Conservation (phyloP, 768 basidiomycete species). For the Kwoniella pini region DNA sequence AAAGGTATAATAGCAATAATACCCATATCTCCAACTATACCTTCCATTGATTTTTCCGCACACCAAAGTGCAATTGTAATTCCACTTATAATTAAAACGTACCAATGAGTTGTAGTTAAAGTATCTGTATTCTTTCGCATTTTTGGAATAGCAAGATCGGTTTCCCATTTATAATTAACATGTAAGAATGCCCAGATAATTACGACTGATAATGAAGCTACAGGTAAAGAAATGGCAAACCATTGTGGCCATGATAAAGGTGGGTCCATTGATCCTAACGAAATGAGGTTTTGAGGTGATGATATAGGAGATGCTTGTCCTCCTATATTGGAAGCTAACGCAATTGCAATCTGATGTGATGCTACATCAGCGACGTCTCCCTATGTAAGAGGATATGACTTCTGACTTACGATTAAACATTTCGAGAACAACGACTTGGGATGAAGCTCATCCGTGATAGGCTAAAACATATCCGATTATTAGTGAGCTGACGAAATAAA, state of each 20-base stretch:
- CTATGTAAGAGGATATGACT: too few species aligned
- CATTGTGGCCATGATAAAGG: conserved; percentile 83
- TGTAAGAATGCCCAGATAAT: conserved; percentile 90
- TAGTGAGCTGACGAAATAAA: too few species aligned
- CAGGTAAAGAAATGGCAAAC: conserved; percentile 92
- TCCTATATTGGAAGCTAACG: conserved; percentile 96
- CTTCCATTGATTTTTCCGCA: conserved; percentile 74
- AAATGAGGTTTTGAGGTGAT: conserved; percentile 96
- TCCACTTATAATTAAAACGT: conserved; percentile 79
- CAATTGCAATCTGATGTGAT: conserved; percentile 78
- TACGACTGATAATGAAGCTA: conserved; percentile 78
- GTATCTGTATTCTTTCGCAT: conserved; percentile 79
- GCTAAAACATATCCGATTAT: too few species aligned
- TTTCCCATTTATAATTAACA: conserved; percentile 71
- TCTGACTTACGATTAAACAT: conserved; percentile 82
- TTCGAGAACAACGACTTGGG: conserved; percentile 83
- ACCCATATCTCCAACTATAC: conserved; percentile 89
- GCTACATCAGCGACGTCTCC: too few species aligned
- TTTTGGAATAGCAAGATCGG: conserved; percentile 71
- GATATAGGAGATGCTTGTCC: conserved; percentile 97
- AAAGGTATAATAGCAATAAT: conserved; percentile 92
- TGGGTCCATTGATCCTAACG: conserved; percentile 80
- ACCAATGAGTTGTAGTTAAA: conserved; percentile 84
- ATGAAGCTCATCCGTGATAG: conserved; percentile 87
- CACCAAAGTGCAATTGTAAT: conserved; percentile 89